These are phyloP conservation scores for Penicillium sp. DNA, from an alignment of 2,329 filamentous ascomycete genomes.

Conservation along the genomic window DNA sequence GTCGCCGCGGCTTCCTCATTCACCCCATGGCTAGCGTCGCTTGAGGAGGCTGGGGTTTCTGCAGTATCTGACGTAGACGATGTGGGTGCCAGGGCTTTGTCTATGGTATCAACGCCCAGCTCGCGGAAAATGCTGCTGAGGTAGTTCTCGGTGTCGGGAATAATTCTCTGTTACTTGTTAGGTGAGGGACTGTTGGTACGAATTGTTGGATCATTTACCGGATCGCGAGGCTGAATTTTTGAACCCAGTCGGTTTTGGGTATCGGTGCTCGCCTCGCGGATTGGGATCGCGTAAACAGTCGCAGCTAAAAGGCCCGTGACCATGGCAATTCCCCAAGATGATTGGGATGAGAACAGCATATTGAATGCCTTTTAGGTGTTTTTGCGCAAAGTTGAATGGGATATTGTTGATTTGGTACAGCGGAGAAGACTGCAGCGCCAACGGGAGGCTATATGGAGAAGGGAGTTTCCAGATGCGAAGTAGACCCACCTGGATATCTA, in stretches of 20 bases:
- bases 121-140: constrained; percentile 15
- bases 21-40: neutral
- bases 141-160: constrained; percentile 21
- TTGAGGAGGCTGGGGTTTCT: neutral
- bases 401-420: neutral
- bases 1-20: neutral
- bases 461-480: constrained; percentile 1
- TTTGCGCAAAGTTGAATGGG: neutral
- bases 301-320: constrained; percentile 6
- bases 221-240: constrained; percentile 16
- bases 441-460: neutral
- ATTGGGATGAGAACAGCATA: constrained; percentile 6
- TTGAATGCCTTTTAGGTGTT: neutral
- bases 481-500: neutral
- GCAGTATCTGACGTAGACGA: constrained; percentile 6
- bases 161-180: constrained; percentile 20
- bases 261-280: constrained; percentile 2
- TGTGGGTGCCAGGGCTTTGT: neutral
- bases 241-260: neutral
- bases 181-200: neutral
- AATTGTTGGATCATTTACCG: constrained; percentile 6
- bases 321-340: constrained; percentile 1
- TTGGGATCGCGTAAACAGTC: constrained; percentile 15
- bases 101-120: constrained; percentile 15
- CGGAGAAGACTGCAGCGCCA: neutral